Base-by-base conservation (phyloP, 306 rosid genomes). In the Delonix regia region DNA sequence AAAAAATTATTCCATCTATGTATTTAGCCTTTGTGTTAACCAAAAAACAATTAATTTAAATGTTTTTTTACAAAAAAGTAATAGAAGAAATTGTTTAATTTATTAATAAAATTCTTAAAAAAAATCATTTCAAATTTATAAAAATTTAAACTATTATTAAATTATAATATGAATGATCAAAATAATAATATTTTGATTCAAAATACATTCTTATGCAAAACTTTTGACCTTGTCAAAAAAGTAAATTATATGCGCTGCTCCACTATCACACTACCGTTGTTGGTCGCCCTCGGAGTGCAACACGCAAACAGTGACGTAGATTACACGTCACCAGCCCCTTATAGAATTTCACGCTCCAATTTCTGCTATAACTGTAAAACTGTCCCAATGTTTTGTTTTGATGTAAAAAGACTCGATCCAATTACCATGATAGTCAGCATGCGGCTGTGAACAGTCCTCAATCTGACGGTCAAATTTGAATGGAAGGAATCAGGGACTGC, bases 151-250 rank as follows among this genome's bases (percentile, higher is more conserved):
- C n/a, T n/a, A n/a, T n/a, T n/a, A n/a, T n/a, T n/a, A n/a, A n/a
- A n/a, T n/a, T n/a, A n/a, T n/a, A n/a, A n/a, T n/a, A n/a, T n/a
- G n/a, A n/a, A n/a, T n/a, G n/a, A n/a, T n/a, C n/a, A n/a, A n/a
- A n/a, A n/a, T n/a, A n/a, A n/a, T n/a, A n/a, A n/a, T n/a, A n/a
- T n/a, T n/a, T n/a, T n/a, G n/a, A n/a, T n/a, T 30, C 4, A 30
- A 30, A 30, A 30, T 47, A 13, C 2, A 47, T 15, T 47, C 52
- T 6, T 12, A 14, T 33, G 16, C 36, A 28, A 73, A 53, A 30
- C 49, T 61, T 69, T n/a, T 76, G 88, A 88, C 90, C 61, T 34
- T 16, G 83, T 88, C 81, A 77, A 73, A 48, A 56, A 66, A 38
- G 64, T 45, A 51, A 44, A 7, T 1, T 38, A 3, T 47, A 36